Conservation (phyloP, 169 alveolate species). For the Plasmodium cynomolgi region DNA sequence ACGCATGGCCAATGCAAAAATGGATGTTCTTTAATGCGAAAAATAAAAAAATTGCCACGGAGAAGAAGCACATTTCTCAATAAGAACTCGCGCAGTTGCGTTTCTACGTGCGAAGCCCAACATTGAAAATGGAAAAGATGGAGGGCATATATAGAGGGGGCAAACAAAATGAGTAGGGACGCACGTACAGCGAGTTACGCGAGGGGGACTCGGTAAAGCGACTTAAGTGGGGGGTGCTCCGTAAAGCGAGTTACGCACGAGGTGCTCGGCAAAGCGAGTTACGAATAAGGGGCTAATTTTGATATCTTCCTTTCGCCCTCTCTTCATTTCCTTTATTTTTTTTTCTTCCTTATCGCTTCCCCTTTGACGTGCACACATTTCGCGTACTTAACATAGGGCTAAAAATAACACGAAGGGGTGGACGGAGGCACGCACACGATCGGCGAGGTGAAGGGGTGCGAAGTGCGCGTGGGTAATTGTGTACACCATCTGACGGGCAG, state of each 20-base stretch:
- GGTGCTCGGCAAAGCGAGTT: too few relatives aligned
- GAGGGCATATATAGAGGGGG: not conserved
- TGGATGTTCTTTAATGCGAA: not conserved
- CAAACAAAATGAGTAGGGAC: not conserved
- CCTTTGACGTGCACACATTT: not conserved
- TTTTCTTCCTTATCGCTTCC: not conserved
- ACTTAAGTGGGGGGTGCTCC: too few relatives aligned
- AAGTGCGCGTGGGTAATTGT: not conserved
- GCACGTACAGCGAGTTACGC: not conserved
- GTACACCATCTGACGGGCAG: not conserved
- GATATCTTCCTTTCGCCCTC: not conserved
- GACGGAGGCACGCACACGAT: not conserved
- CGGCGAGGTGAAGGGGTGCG: not conserved
- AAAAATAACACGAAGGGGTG: not conserved
- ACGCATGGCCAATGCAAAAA: not conserved
- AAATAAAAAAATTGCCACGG: not conserved
- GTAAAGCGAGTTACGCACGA: not conserved
- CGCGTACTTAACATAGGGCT: not conserved
- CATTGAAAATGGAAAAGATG: not conserved
- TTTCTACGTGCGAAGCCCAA: not conserved
- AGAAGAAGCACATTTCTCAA: not conserved
- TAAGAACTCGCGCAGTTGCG: not conserved
- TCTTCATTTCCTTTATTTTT: too few relatives aligned
- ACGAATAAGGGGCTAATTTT: not conserved
- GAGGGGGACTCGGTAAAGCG: too few relatives aligned